Conservation (phyloP, 345 rosid genomes). For the Carallia pectinifolia region DNA sequence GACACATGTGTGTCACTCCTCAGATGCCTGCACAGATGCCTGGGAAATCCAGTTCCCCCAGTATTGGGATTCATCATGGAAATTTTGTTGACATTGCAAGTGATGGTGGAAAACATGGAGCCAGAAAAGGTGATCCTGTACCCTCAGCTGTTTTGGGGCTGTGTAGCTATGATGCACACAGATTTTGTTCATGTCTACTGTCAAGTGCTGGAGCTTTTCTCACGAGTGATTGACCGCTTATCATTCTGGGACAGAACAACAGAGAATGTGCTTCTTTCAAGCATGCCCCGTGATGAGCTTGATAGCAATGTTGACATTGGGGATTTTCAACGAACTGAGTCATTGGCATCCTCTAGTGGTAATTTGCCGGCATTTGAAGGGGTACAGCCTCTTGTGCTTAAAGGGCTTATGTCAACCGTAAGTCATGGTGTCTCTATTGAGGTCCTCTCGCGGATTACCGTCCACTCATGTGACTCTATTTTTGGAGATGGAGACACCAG, state of each 20-base stretch:
- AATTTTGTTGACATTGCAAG: conserved; percentile 86
- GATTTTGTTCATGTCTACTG: conserved; percentile 97
- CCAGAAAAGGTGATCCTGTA: conserved; percentile 96
- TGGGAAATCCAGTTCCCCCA: conserved; percentile 91
- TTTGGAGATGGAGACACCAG: conserved; percentile 92
- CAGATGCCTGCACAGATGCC: conserved; percentile 95
- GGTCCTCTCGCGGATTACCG: conserved; percentile 81
- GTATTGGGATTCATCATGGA: conserved; percentile 97
- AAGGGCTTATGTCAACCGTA: conserved; percentile 89
- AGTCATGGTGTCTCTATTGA: conserved; percentile 88
- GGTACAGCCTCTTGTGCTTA: conserved; percentile 95
- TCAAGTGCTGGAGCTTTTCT: conserved; percentile 96
- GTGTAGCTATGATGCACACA: conserved; percentile 99
- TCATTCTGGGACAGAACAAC: conserved; percentile 91
- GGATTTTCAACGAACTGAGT: conserved; percentile 70
- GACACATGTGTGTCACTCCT: conserved; percentile 93
- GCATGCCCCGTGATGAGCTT: conserved; percentile 94
- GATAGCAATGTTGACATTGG: conserved; percentile 44
- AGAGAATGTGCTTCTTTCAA: conserved; percentile 93
- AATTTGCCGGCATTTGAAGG: conserved; percentile 88
- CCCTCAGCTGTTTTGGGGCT: conserved; percentile 98
- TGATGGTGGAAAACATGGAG: conserved; percentile 99
- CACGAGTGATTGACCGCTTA: conserved; percentile 79
- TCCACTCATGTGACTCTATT: conserved; percentile 92
- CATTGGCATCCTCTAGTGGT: conserved; percentile 68